Evolutionary conservation across 306 rosid species (phyloP).

Genomic region (Fragaria nilgerrensis): DNA sequence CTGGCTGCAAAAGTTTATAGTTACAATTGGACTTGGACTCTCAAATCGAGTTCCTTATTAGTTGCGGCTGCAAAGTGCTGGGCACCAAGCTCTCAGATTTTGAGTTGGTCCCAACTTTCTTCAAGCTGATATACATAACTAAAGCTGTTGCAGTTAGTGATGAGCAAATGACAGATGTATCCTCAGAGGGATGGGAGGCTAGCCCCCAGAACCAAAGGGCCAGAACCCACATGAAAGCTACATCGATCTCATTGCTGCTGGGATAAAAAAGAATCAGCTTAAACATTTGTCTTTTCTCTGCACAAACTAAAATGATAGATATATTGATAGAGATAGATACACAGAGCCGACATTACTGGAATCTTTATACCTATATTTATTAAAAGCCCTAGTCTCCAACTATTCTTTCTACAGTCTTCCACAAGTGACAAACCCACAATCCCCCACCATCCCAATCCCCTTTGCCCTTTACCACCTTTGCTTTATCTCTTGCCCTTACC

Average conservation of each 20-base stretch:
- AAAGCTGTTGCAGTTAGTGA: not conserved
- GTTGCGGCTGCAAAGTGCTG: conserved; percentile 19
- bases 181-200: conserved; percentile 7
- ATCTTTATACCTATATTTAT: conserved; percentile 42
- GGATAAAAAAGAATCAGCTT: conserved; percentile 35
- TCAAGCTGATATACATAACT: not conserved
- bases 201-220: conserved; percentile 21
- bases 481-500: conserved; percentile 17
- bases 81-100: not conserved
- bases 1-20: not conserved
- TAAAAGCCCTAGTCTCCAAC: conserved; percentile 16
- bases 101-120: conserved; percentile 16
- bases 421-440: conserved; percentile 12
- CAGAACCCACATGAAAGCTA: conserved; percentile 56
- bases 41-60: not conserved
- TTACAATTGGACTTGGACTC: not conserved
- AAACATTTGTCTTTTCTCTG: conserved; percentile 63
- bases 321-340: not conserved
- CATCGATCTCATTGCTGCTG: conserved; percentile 18
- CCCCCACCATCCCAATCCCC: conserved; percentile 20
- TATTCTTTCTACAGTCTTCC: conserved; percentile 29
- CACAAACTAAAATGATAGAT: conserved; percentile 41
- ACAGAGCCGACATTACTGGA: conserved; percentile 47
- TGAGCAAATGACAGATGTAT: conserved; percentile 7
- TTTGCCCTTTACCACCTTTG: conserved; percentile 21